Evolutionary conservation across 129 eudicot genomes (phyloP).

Genomic region (Gnaphalium uliginosum): DNA sequence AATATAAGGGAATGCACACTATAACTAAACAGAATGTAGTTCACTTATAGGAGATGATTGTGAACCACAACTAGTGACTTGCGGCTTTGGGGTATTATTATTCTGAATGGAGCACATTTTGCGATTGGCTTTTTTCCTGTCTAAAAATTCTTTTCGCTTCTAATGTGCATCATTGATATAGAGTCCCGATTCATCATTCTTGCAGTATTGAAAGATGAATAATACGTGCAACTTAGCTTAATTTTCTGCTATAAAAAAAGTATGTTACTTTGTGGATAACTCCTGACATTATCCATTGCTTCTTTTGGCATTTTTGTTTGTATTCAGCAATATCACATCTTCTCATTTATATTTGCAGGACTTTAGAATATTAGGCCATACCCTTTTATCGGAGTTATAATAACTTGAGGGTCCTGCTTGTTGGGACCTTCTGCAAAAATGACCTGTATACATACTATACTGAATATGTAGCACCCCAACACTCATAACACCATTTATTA

Average conservation of each 20-base stretch:
- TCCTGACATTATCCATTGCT: constrained; percentile 1
- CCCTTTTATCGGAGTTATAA: constrained; percentile 36
- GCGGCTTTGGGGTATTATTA: too few relatives aligned
- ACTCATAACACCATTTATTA: neutral
- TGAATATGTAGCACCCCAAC: constrained; percentile 6
- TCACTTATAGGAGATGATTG: neutral
- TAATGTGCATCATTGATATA: neutral
- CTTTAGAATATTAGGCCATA: constrained; percentile 33
- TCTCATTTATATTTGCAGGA: constrained; percentile 11
- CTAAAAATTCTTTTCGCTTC: neutral
- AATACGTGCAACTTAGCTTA: neutral
- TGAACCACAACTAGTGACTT: too few relatives aligned
- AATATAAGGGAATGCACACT: neutral
- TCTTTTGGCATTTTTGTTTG: constrained; percentile 27
- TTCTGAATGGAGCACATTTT: too few relatives aligned
- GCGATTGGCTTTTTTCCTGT: neutral
- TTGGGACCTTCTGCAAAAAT: constrained; percentile 32
- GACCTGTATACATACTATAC: constrained; percentile 23
- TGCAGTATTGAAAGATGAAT: neutral
- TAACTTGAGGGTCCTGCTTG: constrained; percentile 33
- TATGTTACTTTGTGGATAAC: constrained; percentile 16
- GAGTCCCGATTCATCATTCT: neutral
- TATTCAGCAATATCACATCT: constrained; percentile 12
- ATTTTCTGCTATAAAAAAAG: neutral
- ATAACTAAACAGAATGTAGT: neutral